Conservation (phyloP, 306 rosid genomes). For the Biancaea sappan region DNA sequence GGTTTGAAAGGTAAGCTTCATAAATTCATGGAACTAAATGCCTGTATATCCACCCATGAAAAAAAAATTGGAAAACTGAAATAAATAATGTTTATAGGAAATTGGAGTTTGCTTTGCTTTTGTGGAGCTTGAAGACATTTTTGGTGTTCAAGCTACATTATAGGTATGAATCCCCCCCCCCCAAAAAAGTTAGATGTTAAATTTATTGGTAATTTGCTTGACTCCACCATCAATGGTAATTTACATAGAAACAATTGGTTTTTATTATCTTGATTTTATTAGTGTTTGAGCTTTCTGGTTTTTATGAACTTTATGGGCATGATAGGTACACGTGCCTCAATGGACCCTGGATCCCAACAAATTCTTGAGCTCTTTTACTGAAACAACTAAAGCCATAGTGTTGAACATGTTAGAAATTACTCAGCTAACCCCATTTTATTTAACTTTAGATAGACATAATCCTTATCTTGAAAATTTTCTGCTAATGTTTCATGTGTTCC, state of each 20-base stretch:
- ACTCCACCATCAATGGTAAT: conserved; percentile 19
- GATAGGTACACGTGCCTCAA: conserved; percentile 66
- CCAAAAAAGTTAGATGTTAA: background rate
- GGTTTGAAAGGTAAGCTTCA: conserved; percentile 67
- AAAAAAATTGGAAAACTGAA: conserved; percentile 32
- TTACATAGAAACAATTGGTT: too few species aligned
- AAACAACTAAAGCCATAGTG: conserved; percentile 75
- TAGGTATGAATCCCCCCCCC: conserved; percentile 70
- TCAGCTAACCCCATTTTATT: conserved; percentile 15
- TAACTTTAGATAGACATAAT: conserved; percentile 8
- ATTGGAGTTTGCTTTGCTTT: conserved; percentile 94
- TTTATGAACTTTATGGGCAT: conserved; percentile 30
- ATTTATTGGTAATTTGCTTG: conserved; percentile 22
- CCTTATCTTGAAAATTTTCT: background rate
- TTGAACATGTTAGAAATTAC: conserved; percentile 67
- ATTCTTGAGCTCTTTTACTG: conserved; percentile 57
- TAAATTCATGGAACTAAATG: background rate
- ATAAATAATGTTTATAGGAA: conserved; percentile 61
- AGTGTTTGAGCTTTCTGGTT: conserved; percentile 5
- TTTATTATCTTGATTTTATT: too few species aligned
- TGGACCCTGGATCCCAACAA: conserved; percentile 75
- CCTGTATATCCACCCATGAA: background rate
- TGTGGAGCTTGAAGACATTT: conserved; percentile 90
- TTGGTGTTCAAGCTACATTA: conserved; percentile 81
- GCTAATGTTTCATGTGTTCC: conserved; percentile 8